phyloP scores from a whole-genome alignment of 805 yeast genomes.

The Cyberlindnera galapagoensis region DNA sequence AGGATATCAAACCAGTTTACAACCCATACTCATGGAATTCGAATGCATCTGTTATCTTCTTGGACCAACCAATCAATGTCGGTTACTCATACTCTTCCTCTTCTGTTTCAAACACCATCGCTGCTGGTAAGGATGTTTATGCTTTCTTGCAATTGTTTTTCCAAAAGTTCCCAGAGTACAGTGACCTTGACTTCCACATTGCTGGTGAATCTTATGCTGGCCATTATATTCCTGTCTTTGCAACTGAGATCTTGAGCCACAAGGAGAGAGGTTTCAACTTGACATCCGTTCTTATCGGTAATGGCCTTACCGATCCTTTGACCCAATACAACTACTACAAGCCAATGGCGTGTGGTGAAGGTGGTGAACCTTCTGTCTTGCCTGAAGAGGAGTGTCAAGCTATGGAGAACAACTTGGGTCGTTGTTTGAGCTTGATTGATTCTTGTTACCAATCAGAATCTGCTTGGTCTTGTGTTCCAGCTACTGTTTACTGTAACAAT shows the following conservation, averaged over 20 bases:
- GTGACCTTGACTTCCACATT: conserved; percentile 63
- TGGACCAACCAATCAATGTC: conserved; percentile 86
- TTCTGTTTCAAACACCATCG: conserved; percentile 62
- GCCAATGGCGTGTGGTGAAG: conserved; percentile 94
- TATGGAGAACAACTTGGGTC: conserved; percentile 62
- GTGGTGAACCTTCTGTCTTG: conserved; percentile 75
- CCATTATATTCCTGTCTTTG: conserved; percentile 88
- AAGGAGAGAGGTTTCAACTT: conserved; percentile 55
- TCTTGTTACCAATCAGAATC: conserved; percentile 71
- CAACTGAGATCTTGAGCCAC: conserved; percentile 69
- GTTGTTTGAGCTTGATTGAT: conserved; percentile 71
- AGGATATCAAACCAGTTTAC: conserved; percentile 53
- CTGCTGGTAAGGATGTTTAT: conserved; percentile 80
- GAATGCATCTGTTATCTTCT: conserved; percentile 78
- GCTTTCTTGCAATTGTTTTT: conserved; percentile 76
- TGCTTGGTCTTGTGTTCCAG: conserved; percentile 86
- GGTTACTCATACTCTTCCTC: conserved; percentile 67
- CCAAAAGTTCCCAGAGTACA: conserved; percentile 59
- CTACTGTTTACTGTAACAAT: conserved; percentile 82
- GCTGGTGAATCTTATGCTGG: conserved; percentile 96
- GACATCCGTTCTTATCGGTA: conserved; percentile 79
- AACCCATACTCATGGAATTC: conserved; percentile 82
- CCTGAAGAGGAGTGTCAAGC: conserved; percentile 72
- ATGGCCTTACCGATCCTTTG: conserved; percentile 84
- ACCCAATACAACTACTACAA: conserved; percentile 71